phyloP scores from a whole-genome alignment of 1,284 basidiomycete species.

The Thelephora terrestris region DNA sequence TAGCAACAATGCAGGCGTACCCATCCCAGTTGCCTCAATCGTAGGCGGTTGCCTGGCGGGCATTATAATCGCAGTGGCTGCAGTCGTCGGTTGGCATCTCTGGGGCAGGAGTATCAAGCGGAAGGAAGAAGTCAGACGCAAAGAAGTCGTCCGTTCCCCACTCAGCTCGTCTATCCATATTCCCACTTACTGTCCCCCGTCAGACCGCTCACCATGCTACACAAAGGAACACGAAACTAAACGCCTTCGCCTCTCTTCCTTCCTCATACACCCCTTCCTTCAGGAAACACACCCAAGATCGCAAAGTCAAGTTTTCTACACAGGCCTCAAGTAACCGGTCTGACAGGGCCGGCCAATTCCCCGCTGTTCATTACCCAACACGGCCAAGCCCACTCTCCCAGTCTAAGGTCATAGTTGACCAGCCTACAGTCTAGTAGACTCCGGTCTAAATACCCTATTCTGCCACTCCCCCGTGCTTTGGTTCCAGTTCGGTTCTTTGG shows the following conservation, averaged over 20 bases:
- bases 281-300: conserved; percentile 8
- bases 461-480: too few relatives aligned
- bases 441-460: too few relatives aligned
- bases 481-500: conserved; percentile 5
- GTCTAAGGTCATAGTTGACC: conserved; percentile 2
- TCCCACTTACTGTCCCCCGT: background rate
- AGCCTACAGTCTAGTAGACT: background rate
- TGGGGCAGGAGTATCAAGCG: conserved; percentile 39
- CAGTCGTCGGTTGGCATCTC: conserved; percentile 35
- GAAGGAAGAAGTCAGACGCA: conserved; percentile 24
- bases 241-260: conserved; percentile 20
- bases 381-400: conserved; percentile 1
- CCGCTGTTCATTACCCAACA: background rate
- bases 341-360: too few relatives aligned
- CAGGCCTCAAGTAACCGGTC: background rate
- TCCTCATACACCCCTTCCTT: conserved; percentile 11
- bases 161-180: background rate
- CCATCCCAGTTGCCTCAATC: conserved; percentile 39
- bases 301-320: conserved; percentile 20
- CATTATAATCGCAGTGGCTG: conserved; percentile 32
- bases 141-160: conserved; percentile 28
- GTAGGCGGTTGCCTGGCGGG: conserved; percentile 41
- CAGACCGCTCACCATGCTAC: conserved; percentile 19
- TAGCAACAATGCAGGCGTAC: background rate
- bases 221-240: conserved; percentile 32